Evolutionary conservation across 208 protist species (phyloP).

Genomic region (Endotrypanum monterogeii): DNA sequence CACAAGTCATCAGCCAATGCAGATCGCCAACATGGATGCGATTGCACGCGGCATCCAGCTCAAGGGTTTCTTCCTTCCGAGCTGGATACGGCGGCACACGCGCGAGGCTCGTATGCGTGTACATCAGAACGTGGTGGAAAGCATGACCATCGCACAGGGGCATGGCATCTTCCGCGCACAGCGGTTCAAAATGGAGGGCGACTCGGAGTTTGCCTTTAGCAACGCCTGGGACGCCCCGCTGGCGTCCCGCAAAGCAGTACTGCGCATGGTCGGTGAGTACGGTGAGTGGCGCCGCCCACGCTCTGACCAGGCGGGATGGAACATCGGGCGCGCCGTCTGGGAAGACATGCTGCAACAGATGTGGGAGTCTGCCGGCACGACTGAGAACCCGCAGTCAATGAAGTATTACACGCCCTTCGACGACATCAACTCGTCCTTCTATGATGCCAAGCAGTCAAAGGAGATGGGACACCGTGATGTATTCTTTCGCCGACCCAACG

Average conservation of each 20-base stretch:
- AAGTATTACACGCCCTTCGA: constrained; percentile 92
- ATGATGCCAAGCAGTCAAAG: constrained; percentile 82
- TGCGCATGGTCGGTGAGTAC: constrained; percentile 93
- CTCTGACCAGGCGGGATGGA: constrained; percentile 77
- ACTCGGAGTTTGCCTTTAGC: constrained; percentile 86
- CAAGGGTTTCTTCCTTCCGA: constrained; percentile 93
- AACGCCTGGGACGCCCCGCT: constrained; percentile 90
- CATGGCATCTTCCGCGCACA: constrained; percentile 89
- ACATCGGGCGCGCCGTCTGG: constrained; percentile 85
- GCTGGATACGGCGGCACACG: constrained; percentile 85
- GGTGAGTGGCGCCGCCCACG: constrained; percentile 88
- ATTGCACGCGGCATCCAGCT: constrained; percentile 93
- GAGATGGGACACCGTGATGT: constrained; percentile 89
- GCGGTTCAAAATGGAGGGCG: constrained; percentile 90
- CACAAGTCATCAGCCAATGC: constrained; percentile 94
- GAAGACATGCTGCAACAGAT: constrained; percentile 88
- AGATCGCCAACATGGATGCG: constrained; percentile 91
- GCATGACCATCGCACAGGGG: constrained; percentile 88
- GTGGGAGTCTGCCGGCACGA: constrained; percentile 80
- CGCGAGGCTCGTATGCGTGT: constrained; percentile 89
- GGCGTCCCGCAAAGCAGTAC: constrained; percentile 77
- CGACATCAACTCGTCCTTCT: constrained; percentile 80
- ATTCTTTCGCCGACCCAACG: constrained; percentile 85
- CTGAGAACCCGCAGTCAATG: constrained; percentile 90
- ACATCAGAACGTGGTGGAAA: constrained; percentile 89